Evolutionary conservation across 768 basidiomycete genomes (phyloP), one percentile per base, ranked within the genome.

Genomic region (Tricholoma flavovirens): DNA sequence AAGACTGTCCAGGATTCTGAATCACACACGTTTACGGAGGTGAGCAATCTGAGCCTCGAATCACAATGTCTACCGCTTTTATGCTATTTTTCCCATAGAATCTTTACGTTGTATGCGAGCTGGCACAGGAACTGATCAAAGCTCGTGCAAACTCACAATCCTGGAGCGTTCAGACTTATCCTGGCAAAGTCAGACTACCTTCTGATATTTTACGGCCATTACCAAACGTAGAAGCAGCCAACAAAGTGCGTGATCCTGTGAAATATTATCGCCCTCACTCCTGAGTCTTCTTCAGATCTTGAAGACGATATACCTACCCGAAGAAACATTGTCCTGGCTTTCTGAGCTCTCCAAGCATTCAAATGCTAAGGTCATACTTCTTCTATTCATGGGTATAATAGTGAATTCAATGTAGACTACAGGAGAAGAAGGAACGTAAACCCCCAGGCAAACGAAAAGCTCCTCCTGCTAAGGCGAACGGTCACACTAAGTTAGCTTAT

Each of bases 1-100:
- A 98, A 98, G 76, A 90, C 90, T 0, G 90, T 96, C 5, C 82
- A 88, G 4, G 96, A 98, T 67, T 74, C 83, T 0, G 82, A 86
- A 49, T 84, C 85, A 1, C 78, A 85, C 58, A 70, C 76, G 1
- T 78, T 81, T 58, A 88, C 84, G 71, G 86, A 90, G 76, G 92
- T 92, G 54, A 43, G 73, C 56, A 10, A n/a, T 11, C 15, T n/a
- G 11, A 12, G 11, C 33, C 21, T 21, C 26, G 46, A 33, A 11
- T 19, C 5, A 26, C 30, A 38, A 17, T 56, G 24, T 33, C 62
- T 15, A 54, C 43, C n/a, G 10, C n/a, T 12, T 19, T 40, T 22
- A 9, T n/a, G 7, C 35, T 26, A 32, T 56, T 5, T 35, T 4
- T 46, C 21, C 42, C 30, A 30, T 61, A 97, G 95, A 90, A 92